Conservation (phyloP, 2,329 filamentous ascomycete species). For the Podosphaera fusca region DNA sequence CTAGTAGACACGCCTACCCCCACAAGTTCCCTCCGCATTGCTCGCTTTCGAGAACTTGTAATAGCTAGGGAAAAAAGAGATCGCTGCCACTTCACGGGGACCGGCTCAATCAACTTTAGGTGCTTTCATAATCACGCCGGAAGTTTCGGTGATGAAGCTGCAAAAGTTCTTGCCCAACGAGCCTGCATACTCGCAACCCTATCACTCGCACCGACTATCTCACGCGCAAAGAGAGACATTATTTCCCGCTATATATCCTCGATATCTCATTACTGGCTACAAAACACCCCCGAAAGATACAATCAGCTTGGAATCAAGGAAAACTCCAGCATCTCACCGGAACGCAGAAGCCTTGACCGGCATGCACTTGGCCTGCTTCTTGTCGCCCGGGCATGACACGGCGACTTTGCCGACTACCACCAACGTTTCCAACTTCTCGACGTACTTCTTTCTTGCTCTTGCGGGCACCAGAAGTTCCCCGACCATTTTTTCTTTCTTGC, state of each 20-base stretch:
- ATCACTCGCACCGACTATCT: neutral
- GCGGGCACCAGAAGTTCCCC: neutral
- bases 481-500: neutral
- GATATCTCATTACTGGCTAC: no score
- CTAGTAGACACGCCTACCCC: no score
- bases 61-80: neutral
- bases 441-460: neutral
- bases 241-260: no score
- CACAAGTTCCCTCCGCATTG: neutral
- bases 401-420: no score
- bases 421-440: neutral
- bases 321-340: no score
- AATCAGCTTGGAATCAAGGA: no score
- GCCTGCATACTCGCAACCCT: neutral
- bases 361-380: no score
- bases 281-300: no score
- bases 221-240: no score
- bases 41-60: neutral
- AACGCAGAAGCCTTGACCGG: no score
- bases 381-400: no score
- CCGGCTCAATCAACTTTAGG: neutral
- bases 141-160: neutral
- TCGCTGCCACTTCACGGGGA: neutral
- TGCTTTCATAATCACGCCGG: neutral
- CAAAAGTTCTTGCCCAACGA: neutral